Conservation (phyloP, 1,139 yeast genomes). For the Nadsonia commutata region DNA sequence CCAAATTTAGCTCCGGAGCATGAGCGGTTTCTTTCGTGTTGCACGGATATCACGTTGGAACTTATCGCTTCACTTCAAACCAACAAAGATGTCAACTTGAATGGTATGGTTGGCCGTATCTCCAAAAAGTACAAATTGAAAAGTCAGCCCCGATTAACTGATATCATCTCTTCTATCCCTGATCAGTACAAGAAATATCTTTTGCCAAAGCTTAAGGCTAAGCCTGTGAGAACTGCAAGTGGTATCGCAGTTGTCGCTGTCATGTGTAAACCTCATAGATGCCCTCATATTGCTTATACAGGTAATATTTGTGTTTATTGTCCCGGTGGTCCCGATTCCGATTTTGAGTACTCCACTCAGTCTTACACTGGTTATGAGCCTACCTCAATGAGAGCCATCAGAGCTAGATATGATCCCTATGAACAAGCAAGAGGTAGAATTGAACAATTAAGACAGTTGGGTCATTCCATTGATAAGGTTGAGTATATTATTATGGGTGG, state of each 20-base stretch:
- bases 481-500: slow-evolving; percentile 99
- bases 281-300: slow-evolving; percentile 98
- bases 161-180: slow-evolving; percentile 87
- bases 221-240: slow-evolving; percentile 96
- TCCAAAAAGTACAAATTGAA: slow-evolving; percentile 85
- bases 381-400: slow-evolving; percentile 94
- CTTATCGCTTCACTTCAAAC: slow-evolving; percentile 63
- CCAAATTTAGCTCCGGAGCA: slow-evolving; percentile 39
- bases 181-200: slow-evolving; percentile 87
- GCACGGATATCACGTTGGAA: slow-evolving; percentile 85
- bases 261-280: slow-evolving; percentile 98
- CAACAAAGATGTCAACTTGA: slow-evolving; percentile 72
- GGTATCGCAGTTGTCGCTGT: slow-evolving; percentile 98
- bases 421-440: slow-evolving; percentile 98
- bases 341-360: slow-evolving; percentile 94
- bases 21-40: slow-evolving; percentile 83
- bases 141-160: slow-evolving; percentile 89
- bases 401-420: slow-evolving; percentile 96
- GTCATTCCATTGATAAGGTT: slow-evolving; percentile 93
- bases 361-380: slow-evolving; percentile 98
- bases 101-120: slow-evolving; percentile 72
- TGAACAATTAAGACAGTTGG: slow-evolving; percentile 86
- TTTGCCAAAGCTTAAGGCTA: slow-evolving; percentile 86
- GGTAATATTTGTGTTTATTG: slow-evolving; percentile 98
- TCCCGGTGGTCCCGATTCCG: slow-evolving; percentile 99